A percentile compares a stretch with the other conserved stretches of the same genome.
phyloP scores from a whole-genome alignment of 1,284 basidiomycete genomes.

The Tremellales sp. region DNA sequence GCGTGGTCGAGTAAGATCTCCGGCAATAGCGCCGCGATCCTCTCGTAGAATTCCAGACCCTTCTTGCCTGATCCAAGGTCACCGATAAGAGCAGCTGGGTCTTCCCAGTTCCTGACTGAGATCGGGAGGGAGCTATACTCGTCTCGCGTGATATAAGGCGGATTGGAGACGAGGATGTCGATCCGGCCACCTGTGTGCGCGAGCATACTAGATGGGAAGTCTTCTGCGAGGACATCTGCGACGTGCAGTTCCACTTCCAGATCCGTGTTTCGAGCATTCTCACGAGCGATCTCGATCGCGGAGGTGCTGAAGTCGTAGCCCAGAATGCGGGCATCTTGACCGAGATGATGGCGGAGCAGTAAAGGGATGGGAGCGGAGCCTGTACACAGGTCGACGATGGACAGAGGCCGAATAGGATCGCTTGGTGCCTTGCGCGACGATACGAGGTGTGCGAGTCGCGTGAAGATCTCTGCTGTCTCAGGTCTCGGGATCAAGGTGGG shows the following conservation, averaged over 20 bases:
- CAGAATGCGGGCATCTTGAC: conserved; percentile 53
- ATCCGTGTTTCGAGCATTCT: conserved; percentile 56
- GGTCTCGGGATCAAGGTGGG: conserved; percentile 87
- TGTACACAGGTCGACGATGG: conserved; percentile 78
- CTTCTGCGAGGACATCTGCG: conserved; percentile 11
- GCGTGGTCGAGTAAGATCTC: conserved; percentile 51
- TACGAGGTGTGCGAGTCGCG: conserved; percentile 31
- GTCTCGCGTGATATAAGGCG: conserved; percentile 76
- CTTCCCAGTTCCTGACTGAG: conserved; percentile 73
- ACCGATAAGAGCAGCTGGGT: conserved; percentile 72
- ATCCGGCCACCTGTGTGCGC: conserved; percentile 42
- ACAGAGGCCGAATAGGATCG: conserved; percentile 4
- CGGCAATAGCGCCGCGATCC: conserved; percentile 61
- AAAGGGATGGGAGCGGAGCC: conserved; percentile 85
- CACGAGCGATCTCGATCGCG: conserved; percentile 65
- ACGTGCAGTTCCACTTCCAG: conserved; percentile 11
- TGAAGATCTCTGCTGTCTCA: conserved; percentile 75
- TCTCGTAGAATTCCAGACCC: conserved; percentile 73
- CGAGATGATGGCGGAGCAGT: conserved; percentile 63
- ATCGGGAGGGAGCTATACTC: conserved; percentile 63
- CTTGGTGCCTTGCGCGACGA: not conserved
- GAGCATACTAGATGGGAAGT: conserved; percentile 8
- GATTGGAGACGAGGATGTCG: conserved; percentile 82
- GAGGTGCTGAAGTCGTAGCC: conserved; percentile 68
- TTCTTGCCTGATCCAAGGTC: conserved; percentile 50